These are phyloP conservation scores for Fusarium fujikuroi DNA, from an alignment of 2,329 filamentous ascomycete genomes.

Conservation along the genomic window DNA sequence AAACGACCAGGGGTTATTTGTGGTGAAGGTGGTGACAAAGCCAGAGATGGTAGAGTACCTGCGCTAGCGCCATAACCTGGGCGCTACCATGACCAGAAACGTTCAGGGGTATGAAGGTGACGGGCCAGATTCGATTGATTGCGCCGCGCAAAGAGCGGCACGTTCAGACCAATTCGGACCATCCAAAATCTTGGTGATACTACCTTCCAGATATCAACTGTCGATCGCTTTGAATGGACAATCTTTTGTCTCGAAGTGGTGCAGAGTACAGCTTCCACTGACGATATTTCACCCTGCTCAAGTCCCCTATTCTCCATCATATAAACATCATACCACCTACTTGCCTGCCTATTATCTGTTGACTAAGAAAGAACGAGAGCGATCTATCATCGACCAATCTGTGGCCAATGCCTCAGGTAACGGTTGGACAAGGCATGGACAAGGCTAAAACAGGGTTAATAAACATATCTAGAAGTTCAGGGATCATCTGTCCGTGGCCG, in stretches of 20 bases:
- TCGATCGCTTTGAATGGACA: not conserved
- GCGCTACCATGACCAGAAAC: constrained; percentile 18
- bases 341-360: not conserved
- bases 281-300: not conserved
- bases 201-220: constrained; percentile 13
- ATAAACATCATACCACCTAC: constrained; percentile 7
- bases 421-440: constrained; percentile 9
- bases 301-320: not conserved
- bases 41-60: constrained; percentile 29
- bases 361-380: not conserved
- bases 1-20: constrained; percentile 13
- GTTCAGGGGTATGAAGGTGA: constrained; percentile 16
- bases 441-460: constrained; percentile 2
- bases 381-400: constrained; percentile 2
- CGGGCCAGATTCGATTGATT: constrained; percentile 12
- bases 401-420: constrained; percentile 32
- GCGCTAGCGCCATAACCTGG: constrained; percentile 26
- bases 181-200: not conserved
- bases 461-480: constrained; percentile 4
- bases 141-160: constrained; percentile 21
- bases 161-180: constrained; percentile 7
- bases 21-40: constrained; percentile 37
- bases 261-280: not conserved
- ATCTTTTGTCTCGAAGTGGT: not conserved
- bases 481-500: not conserved